Percentiles rank a stretch among this genome's conserved stretches.
Evolutionary conservation across 805 yeast genomes (phyloP).

Genomic region (Lipomyces japonicus): DNA sequence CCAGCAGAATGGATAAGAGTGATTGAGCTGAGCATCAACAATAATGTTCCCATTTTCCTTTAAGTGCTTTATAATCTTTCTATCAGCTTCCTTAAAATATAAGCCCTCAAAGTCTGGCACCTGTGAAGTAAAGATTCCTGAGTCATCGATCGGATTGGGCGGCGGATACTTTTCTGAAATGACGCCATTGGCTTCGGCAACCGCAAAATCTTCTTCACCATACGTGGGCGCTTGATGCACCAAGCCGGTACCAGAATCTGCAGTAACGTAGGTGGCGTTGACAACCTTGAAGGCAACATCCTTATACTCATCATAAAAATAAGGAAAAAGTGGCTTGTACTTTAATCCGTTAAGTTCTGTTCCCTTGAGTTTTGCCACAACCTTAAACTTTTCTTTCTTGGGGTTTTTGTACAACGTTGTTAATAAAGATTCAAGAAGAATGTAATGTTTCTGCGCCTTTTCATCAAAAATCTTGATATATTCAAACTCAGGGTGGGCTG

Average conservation of each 20-base stretch:
- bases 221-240: slow-evolving; percentile 98
- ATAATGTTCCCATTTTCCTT: slow-evolving; percentile 73
- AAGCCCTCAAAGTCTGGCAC: slow-evolving; percentile 74
- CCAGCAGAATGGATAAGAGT: slow-evolving; percentile 99
- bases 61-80: slow-evolving; percentile 77
- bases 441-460: slow-evolving; percentile 73
- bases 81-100: slow-evolving; percentile 95
- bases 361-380: slow-evolving; percentile 79
- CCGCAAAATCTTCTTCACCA: slow-evolving; percentile 97
- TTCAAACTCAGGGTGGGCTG: slow-evolving; percentile 87
- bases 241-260: slow-evolving; percentile 97
- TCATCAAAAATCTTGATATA: slow-evolving; percentile 91
- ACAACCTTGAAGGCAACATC: slow-evolving; percentile 81
- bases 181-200: slow-evolving; percentile 70
- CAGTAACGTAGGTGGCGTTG: slow-evolving; percentile 77
- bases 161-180: slow-evolving; percentile 64
- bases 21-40: slow-evolving; percentile 77
- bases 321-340: slow-evolving; percentile 80
- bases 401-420: slow-evolving; percentile 92
- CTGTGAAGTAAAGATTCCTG: slow-evolving; percentile 74
- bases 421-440: slow-evolving; percentile 77
- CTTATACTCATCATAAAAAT: slow-evolving; percentile 69
- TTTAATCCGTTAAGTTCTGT: slow-evolving; percentile 70
- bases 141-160: slow-evolving; percentile 94
- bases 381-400: slow-evolving; percentile 75